Base-by-base conservation (phyloP, 2,329 filamentous ascomycete genomes). In the Pestalotiopsis sp. region DNA sequence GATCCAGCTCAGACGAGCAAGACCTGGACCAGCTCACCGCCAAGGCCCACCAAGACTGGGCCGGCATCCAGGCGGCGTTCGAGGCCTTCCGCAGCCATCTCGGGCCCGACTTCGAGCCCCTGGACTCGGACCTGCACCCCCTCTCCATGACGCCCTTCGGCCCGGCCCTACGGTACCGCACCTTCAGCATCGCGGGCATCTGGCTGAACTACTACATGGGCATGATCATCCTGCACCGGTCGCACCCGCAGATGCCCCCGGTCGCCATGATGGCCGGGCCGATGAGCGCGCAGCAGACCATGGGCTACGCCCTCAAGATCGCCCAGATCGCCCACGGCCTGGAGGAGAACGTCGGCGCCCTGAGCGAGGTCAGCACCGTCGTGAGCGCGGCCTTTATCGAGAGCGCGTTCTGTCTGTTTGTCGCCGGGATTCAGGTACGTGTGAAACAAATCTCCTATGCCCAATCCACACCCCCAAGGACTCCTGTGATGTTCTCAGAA, bases 181-280 rank as follows among this genome's bases (percentile, higher is more conserved):
- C 93, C 1, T 95, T 94, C 78, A 91, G 92, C n/a, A 92, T 98
- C 71, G 93, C 93, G 2, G 92, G 93, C 41, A 86, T 98, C 25
- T 97, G 94, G 93, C 90, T 93, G 76, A 92, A 95, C 72, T 95
- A 93, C 78, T 92, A 97, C 79, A 93, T 95, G 85, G 91, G 91
- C 0, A 86, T 94, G 61, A 95, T 98, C 68, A 87, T 95, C 66
- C 86, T 96, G n/a, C 85, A 95, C 69, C 88, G 96, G 41, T 86
- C 91, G 1, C 95, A 98, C 73, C 96, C 96, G 0, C 88, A 88
- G 27, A 98, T 98, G 94, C 95, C 95, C 0, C 94, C 95, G 0
- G 91, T 95, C 9, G 92, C 94, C 45, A 94, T 97, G 89, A 88
- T 94, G 74, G 94, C 96, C 2, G 94, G 94, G 0, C 92, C 91